Percentiles rank a stretch among this genome's conserved stretches.
These are phyloP conservation scores for Blastocystis sp. DNA, from an alignment of 352 stramenopile species.

Conservation along the genomic window DNA sequence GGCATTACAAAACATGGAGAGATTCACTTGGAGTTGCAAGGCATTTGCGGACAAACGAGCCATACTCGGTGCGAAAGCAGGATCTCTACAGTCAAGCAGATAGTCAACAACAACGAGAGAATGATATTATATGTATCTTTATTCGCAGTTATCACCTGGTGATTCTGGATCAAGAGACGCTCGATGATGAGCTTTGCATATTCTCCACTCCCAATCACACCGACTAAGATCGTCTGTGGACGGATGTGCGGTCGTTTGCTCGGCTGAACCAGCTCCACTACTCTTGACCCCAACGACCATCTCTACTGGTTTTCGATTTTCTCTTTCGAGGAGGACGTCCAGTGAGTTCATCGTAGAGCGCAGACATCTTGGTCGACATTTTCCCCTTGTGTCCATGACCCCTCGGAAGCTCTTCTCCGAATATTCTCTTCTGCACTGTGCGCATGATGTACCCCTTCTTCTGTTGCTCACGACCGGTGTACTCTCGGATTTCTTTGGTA, in stretches of 20 bases:
- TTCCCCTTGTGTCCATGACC: constrained; percentile 61
- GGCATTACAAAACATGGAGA: background rate
- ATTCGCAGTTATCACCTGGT: background rate
- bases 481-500: background rate
- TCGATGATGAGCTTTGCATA: constrained; percentile 25
- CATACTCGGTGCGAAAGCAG: background rate
- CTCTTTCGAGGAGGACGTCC: constrained; percentile 7
- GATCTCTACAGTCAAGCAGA: background rate
- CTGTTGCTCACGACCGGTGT: constrained; percentile 34
- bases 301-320: background rate
- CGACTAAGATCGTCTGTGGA: constrained; percentile 1
- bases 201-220: background rate
- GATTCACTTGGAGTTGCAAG: background rate
- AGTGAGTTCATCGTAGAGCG: constrained; percentile 20
- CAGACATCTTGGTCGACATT: constrained; percentile 31
- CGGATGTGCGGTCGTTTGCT: background rate
- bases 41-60: background rate
- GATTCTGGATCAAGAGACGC: background rate
- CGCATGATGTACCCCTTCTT: constrained; percentile 22
- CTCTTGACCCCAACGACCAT: background rate
- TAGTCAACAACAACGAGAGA: background rate
- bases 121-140: background rate
- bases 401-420: constrained; percentile 24
- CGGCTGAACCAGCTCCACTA: background rate
- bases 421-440: background rate